A percentile compares a stretch with the other conserved stretches of the same genome.
These are phyloP conservation scores for Schwanniomyces vanrijiae DNA, from an alignment of 805 yeast species.

Conservation along the genomic window DNA sequence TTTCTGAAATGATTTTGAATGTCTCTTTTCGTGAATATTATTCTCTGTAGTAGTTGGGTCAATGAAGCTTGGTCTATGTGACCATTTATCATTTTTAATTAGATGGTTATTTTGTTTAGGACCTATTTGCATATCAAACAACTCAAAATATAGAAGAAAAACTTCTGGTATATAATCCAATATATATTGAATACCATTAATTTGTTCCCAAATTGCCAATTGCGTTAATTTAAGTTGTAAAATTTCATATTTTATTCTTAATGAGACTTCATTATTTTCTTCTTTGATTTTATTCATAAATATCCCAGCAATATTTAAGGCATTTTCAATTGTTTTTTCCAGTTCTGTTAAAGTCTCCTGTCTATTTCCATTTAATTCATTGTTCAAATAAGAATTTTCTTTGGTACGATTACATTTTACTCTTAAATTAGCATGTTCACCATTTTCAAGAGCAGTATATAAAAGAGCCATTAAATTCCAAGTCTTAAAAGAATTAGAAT, in stretches of 20 bases:
- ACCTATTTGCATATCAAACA: constrained; percentile 39
- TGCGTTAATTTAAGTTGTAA: constrained; percentile 75
- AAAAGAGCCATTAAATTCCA: constrained; percentile 69
- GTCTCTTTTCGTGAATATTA: background rate
- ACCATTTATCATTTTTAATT: constrained; percentile 26
- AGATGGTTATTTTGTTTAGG: constrained; percentile 2
- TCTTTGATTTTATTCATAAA: constrained; percentile 28
- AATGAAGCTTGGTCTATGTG: constrained; percentile 42
- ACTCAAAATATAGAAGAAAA: constrained; percentile 54
- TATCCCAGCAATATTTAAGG: constrained; percentile 43
- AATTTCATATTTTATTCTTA: constrained; percentile 46
- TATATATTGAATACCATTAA: constrained; percentile 56
- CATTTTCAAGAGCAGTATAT: constrained; percentile 59
- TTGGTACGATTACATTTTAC: background rate
- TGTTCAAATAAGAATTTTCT: background rate
- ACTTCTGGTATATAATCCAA: constrained; percentile 66
- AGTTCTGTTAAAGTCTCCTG: constrained; percentile 37
- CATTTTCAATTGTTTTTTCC: constrained; percentile 55
- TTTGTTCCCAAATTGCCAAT: constrained; percentile 63
- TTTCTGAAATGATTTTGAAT: background rate
- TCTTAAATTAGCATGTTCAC: constrained; percentile 13
- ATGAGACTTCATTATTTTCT: constrained; percentile 21
- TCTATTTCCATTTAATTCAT: constrained; percentile 1
- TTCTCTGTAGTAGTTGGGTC: constrained; percentile 22
- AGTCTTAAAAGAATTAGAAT: constrained; percentile 57